Conservation (phyloP, 2,329 filamentous ascomycete genomes). For the Myriosclerotinia scirpicola region DNA sequence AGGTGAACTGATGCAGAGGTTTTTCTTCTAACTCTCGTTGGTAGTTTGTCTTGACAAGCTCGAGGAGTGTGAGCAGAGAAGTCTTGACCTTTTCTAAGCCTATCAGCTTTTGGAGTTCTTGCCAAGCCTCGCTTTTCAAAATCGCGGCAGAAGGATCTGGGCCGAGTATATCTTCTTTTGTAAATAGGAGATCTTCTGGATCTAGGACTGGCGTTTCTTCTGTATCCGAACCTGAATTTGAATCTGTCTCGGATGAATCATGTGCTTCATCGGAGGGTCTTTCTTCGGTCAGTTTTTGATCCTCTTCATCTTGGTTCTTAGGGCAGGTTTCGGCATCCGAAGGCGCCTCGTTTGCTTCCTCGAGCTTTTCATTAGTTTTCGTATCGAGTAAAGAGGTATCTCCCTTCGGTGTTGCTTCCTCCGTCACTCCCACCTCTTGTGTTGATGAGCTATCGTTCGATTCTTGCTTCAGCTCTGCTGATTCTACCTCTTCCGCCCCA, state of each 20-base stretch:
- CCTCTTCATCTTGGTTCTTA: neutral
- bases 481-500: neutral
- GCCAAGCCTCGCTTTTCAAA: conserved; percentile 54
- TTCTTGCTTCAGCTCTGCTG: neutral
- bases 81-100: conserved; percentile 58
- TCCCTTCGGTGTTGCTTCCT: neutral
- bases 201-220: no score
- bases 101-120: conserved; percentile 54
- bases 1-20: conserved; percentile 56
- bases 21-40: conserved; percentile 62
- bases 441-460: neutral
- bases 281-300: neutral
- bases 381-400: neutral
- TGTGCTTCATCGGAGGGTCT: neutral
- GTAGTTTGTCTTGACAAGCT: conserved; percentile 55
- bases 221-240: neutral
- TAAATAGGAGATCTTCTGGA: conserved; percentile 45
- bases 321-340: neutral
- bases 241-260: neutral
- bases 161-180: conserved; percentile 67
- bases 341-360: neutral
- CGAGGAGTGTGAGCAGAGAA: conserved; percentile 55
- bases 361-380: neutral
- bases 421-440: neutral
- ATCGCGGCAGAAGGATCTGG: conserved; percentile 59